Conservation (phyloP, 2,329 filamentous ascomycete genomes). For the Beauveria bassiana region DNA sequence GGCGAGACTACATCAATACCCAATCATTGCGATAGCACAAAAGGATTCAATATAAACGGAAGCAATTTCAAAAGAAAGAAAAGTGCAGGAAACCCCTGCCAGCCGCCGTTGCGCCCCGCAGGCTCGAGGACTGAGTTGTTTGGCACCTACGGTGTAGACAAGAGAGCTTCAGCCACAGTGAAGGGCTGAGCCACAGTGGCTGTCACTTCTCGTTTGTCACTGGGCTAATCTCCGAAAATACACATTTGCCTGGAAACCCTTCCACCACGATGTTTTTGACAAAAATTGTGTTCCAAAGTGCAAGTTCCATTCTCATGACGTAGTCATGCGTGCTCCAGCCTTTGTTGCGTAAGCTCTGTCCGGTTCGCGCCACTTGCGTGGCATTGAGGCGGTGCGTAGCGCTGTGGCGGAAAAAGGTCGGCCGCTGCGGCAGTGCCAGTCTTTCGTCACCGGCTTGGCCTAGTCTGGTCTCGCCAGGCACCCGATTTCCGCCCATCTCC, state of each 20-base stretch:
- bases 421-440: not conserved
- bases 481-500: constrained; percentile 5
- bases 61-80: not conserved
- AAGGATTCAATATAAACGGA: no score
- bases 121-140: no score
- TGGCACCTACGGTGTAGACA: no score
- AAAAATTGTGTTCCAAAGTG: not conserved
- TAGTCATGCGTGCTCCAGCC: not conserved
- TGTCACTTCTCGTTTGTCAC: no score
- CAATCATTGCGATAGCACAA: not conserved
- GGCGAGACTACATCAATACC: not conserved
- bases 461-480: constrained; percentile 5
- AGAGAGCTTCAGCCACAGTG: not conserved
- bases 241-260: no score
- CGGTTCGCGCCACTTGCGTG: constrained; percentile 9
- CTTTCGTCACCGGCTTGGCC: constrained; percentile 9
- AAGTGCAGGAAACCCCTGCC: not conserved
- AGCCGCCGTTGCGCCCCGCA: not conserved
- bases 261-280: no score
- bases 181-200: not conserved
- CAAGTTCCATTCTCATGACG: not conserved
- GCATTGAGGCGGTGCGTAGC: constrained; percentile 11
- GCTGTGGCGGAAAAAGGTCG: constrained; percentile 11
- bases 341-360: constrained; percentile 6
- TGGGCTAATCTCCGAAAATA: no score